Conservation (phyloP, 176 grass and related monocot genomes). For the Pontederia paniculata region DNA sequence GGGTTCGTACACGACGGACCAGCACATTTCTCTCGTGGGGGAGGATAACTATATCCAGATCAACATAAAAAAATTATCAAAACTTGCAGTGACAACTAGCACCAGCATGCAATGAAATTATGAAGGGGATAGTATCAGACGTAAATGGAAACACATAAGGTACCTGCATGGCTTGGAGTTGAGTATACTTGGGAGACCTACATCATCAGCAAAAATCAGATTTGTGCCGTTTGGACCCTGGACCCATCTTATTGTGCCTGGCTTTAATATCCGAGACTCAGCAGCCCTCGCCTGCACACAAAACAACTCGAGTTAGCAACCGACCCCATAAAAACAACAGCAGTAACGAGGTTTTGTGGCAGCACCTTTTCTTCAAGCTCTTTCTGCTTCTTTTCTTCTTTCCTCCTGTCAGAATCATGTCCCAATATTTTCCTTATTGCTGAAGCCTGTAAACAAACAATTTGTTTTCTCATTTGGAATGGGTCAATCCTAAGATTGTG, state of each 20-base stretch:
- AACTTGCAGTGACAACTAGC: not conserved
- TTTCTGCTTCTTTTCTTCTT: slow-evolving; percentile 94
- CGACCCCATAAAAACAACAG: not conserved
- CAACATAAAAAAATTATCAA: not conserved
- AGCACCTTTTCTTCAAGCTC: slow-evolving; percentile 71
- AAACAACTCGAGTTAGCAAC: not conserved
- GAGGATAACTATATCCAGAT: slow-evolving; percentile 41
- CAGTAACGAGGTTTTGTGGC: slow-evolving; percentile 8
- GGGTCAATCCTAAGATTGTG: not conserved
- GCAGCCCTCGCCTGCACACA: slow-evolving; percentile 40
- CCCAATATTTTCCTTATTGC: slow-evolving; percentile 79
- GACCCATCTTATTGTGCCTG: slow-evolving; percentile 49
- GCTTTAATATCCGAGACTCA: slow-evolving; percentile 26
- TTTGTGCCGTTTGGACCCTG: slow-evolving; percentile 52
- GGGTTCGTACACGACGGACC: slow-evolving; percentile 43
- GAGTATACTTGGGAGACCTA: slow-evolving; percentile 83
- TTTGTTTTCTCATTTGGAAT: not conserved
- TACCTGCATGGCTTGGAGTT: slow-evolving; percentile 61
- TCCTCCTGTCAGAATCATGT: slow-evolving; percentile 56
- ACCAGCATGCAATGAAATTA: not conserved
- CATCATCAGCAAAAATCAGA: slow-evolving; percentile 59
- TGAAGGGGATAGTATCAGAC: not conserved
- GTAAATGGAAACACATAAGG: not conserved
- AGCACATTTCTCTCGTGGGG: slow-evolving; percentile 56
- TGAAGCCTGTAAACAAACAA: slow-evolving; percentile 29